Conservation (phyloP, 2,329 filamentous ascomycete genomes). For the Tolypocladium endophyticum region DNA sequence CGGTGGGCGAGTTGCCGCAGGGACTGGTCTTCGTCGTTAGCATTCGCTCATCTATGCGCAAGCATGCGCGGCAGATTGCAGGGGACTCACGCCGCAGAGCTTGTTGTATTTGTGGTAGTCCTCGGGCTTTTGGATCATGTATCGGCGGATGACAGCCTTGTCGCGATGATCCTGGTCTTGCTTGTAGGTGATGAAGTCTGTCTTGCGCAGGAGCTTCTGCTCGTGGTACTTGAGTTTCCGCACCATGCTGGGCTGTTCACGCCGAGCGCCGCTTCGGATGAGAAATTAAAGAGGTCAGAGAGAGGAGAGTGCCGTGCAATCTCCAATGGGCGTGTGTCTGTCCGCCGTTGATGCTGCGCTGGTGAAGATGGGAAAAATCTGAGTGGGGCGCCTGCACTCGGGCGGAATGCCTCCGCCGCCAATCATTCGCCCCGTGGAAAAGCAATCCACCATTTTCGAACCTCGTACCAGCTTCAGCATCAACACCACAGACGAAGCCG, state of each 20-base stretch:
- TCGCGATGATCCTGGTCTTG: slow-evolving; percentile 80
- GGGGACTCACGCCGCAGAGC: slow-evolving; percentile 52
- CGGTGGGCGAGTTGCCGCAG: slow-evolving; percentile 83
- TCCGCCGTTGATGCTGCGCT: background rate
- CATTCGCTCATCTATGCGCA: background rate
- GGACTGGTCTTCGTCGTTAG: slow-evolving; percentile 38
- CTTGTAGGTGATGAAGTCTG: slow-evolving; percentile 93
- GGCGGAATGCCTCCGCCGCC: background rate
- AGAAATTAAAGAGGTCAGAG: background rate
- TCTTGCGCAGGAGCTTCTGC: slow-evolving; percentile 84
- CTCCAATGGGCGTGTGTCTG: background rate
- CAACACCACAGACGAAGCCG: background rate
- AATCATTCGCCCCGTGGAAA: background rate
- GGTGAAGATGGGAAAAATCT: background rate
- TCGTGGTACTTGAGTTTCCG: slow-evolving; percentile 96
- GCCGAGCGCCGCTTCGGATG: background rate
- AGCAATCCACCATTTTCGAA: slow-evolving; percentile 1
- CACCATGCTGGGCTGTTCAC: slow-evolving; percentile 55
- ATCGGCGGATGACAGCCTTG: slow-evolving; percentile 67
- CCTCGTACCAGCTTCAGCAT: background rate
- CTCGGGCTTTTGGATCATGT: slow-evolving; percentile 81
- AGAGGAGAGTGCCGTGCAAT: background rate
- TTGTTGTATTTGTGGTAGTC: slow-evolving; percentile 65
- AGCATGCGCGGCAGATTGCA: background rate
- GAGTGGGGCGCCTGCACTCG: background rate